These are phyloP conservation scores for Pythium grandisporangium DNA, from an alignment of 352 stramenopile genomes.

Conservation along the genomic window DNA sequence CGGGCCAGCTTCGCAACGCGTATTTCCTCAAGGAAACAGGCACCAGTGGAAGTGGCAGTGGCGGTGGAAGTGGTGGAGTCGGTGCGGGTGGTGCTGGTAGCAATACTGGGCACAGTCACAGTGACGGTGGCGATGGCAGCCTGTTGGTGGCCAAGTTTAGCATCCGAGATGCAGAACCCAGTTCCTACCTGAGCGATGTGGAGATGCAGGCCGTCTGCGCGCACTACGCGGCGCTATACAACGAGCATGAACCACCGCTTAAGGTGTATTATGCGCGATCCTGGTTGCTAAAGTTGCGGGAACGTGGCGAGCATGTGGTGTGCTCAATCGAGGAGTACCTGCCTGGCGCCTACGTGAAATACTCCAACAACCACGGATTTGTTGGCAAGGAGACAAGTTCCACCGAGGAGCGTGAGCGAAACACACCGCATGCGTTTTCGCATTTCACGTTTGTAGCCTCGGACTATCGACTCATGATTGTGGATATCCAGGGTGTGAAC, in stretches of 20 bases:
- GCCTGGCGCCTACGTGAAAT: constrained; percentile 77
- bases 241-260: constrained; percentile 72
- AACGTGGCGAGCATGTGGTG: constrained; percentile 49
- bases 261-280: constrained; percentile 79
- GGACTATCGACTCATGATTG: constrained; percentile 79
- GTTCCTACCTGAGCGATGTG: constrained; percentile 76
- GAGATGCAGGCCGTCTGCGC: constrained; percentile 86
- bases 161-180: constrained; percentile 50
- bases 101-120: too few relatives aligned
- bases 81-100: too few relatives aligned
- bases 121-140: constrained; percentile 10
- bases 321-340: constrained; percentile 77
- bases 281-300: constrained; percentile 67
- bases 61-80: too few relatives aligned
- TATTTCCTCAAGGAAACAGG: constrained; percentile 65
- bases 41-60: too few relatives aligned
- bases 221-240: constrained; percentile 81
- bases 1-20: constrained; percentile 68
- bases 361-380: constrained; percentile 83
- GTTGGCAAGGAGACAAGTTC: constrained; percentile 72
- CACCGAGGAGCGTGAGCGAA: constrained; percentile 74
- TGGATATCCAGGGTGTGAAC: constrained; percentile 81
- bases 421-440: constrained; percentile 77
- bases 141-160: constrained; percentile 72
- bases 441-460: constrained; percentile 82